Evolutionary conservation across 306 rosid species (phyloP).

Genomic region (Cicer arietinum): DNA sequence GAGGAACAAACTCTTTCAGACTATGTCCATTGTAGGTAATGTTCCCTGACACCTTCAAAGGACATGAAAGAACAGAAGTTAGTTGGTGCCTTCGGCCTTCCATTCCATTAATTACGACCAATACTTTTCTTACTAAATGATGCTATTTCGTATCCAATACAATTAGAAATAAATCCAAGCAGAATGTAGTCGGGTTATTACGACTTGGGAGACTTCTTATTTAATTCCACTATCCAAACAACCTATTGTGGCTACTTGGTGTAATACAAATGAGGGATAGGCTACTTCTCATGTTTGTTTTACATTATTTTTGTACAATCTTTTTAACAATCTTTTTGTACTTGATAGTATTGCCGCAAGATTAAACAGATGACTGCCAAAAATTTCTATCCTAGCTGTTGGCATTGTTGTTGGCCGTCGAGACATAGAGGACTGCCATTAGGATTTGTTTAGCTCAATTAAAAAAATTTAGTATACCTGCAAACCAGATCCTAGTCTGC

Average conservation of each 20-base stretch:
- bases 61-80: slow-evolving; percentile 27
- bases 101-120: slow-evolving; percentile 1
- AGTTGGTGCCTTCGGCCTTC: slow-evolving; percentile 1
- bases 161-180: slow-evolving; percentile 30
- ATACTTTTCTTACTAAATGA: background rate
- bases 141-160: background rate
- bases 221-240: slow-evolving; percentile 14
- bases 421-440: slow-evolving; percentile 1
- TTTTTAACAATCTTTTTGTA: background rate
- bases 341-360: background rate
- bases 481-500: slow-evolving; percentile 83
- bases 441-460: slow-evolving; percentile 2
- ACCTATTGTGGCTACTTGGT: background rate
- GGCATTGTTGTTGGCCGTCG: background rate
- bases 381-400: slow-evolving; percentile 8
- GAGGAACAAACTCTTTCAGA: slow-evolving; percentile 87
- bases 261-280: slow-evolving; percentile 1
- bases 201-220: background rate
- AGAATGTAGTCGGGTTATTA: background rate
- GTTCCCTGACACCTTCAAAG: slow-evolving; percentile 75
- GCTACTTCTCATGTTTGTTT: background rate
- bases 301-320: background rate
- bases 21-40: slow-evolving; percentile 85
- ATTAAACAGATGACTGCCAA: slow-evolving; percentile 21
- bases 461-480: slow-evolving; percentile 63